Base-by-base conservation (phyloP, 257 asterid genomes). In the Primulina tabacum region DNA sequence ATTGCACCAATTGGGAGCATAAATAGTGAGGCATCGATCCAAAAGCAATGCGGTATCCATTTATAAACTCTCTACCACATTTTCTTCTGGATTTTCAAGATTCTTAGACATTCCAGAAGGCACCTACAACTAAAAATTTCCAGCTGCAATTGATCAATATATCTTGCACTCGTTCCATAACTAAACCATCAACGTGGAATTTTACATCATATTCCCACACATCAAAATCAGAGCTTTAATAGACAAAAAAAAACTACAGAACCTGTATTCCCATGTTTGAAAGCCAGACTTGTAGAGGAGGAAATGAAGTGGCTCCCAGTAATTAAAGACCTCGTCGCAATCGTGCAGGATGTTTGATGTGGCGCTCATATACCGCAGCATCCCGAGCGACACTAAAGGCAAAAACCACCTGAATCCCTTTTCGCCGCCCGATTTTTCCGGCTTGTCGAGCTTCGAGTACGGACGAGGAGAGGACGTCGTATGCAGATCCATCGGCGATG, bases 201-300 rank as follows among this genome's bases (percentile, higher is more conserved):
- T 14, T 20, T 9, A 38, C 1, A 16, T 38, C 67, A 30, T 37
- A 53, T 29, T 59, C 9, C 59, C 53, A 67, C 63, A 64, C 29
- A 38, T 66, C 62, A 57, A 69, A 4, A 56, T 20, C 59, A 35
- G 11, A 26, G 30, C 18, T 64, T n/a, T 1, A 35, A 55, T 4
- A 72, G 4, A 64, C 1, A 21, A 59, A 33, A 16, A 30, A 32
- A n/a, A n/a, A 4, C 57, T 64, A 24, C 8, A 65, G 30, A n/a
- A 90, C 99, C 99, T 89, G 86, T 94, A 94, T 74, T 94, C 99
- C 99, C 99, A 94, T 60, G 99, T 91, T 71, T 94, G 99, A 75
- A 94, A 94, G 28, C 99, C 97, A 61, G 97, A 79, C 77, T 91
- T 89, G 80, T 89, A 94, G 65, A 94, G 95, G 32, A 94, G 87